Evolutionary conservation across 2,329 filamentous ascomycete genomes (phyloP).

Genomic region (Phaeosphaeria sp.): DNA sequence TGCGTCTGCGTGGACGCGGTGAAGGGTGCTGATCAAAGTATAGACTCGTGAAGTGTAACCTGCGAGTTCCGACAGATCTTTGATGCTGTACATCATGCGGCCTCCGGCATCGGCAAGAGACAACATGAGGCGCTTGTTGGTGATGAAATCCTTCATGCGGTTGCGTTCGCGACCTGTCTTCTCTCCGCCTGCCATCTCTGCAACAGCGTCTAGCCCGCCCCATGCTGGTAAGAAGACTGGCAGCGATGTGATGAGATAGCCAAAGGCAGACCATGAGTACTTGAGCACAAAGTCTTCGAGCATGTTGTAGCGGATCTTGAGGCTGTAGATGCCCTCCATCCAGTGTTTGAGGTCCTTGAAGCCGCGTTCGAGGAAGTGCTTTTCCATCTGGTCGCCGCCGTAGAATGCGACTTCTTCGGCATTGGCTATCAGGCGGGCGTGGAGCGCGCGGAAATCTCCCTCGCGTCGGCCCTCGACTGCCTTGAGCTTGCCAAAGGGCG

Average conservation of each 20-base stretch:
- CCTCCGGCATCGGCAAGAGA: slow-evolving; percentile 95
- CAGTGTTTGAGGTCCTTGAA: slow-evolving; percentile 92
- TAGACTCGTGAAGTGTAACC: slow-evolving; percentile 97
- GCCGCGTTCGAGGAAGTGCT: slow-evolving; percentile 86
- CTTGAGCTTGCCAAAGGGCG: slow-evolving; percentile 95
- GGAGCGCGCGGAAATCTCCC: slow-evolving; percentile 90
- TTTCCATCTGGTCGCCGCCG: slow-evolving; percentile 92
- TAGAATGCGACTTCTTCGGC: slow-evolving; percentile 99
- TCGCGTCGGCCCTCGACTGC: slow-evolving; percentile 94
- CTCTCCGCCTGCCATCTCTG: slow-evolving; percentile 64
- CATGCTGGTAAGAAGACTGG: slow-evolving; percentile 94
- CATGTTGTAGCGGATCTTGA: slow-evolving; percentile 98
- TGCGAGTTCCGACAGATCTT: slow-evolving; percentile 93
- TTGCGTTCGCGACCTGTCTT: slow-evolving; percentile 73
- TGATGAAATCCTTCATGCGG: slow-evolving; percentile 98
- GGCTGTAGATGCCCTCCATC: slow-evolving; percentile 98
- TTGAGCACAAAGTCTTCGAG: slow-evolving; percentile 98
- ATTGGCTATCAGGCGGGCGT: slow-evolving; percentile 92
- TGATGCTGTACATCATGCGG: slow-evolving; percentile 99
- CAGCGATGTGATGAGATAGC: slow-evolving; percentile 89
- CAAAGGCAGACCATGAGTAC: slow-evolving; percentile 98
- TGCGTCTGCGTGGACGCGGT: slow-evolving; percentile 88
- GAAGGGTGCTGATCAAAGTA: slow-evolving; percentile 91
- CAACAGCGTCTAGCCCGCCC: slow-evolving; percentile 80
- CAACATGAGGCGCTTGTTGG: slow-evolving; percentile 97